Conservation (phyloP, 148 eudicot genomes). For the Pouteria glomerata region DNA sequence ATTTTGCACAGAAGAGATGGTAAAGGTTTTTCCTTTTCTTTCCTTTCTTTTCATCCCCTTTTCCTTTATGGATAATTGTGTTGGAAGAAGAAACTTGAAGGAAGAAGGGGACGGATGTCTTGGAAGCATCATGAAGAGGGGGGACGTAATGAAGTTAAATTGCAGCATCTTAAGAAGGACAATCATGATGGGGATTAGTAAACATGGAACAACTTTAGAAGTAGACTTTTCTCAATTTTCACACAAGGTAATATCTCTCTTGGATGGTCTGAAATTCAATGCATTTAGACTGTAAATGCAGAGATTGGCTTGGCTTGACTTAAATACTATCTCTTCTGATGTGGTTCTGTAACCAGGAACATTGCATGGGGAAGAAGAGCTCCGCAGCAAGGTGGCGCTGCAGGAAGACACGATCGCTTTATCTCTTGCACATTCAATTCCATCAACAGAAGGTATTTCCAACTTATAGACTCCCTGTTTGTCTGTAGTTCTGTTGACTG, state of each 20-base stretch:
- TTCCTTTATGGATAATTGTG: too few relatives aligned
- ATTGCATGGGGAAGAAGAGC: conserved; percentile 56
- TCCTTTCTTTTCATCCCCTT: too few relatives aligned
- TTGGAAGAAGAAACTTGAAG: too few relatives aligned
- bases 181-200: too few relatives aligned
- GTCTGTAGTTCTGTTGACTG: conserved; percentile 85
- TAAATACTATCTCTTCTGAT: conserved; percentile 56
- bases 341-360: conserved; percentile 63
- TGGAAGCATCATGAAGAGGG: too few relatives aligned
- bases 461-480: conserved; percentile 60
- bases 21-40: too few relatives aligned
- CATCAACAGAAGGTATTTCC: conserved; percentile 78
- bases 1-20: too few relatives aligned
- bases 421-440: conserved; percentile 73
- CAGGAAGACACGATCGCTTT: conserved; percentile 48
- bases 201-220: neutral
- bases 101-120: too few relatives aligned
- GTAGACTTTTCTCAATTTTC: conserved; percentile 27
- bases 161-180: too few relatives aligned
- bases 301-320: conserved; percentile 55
- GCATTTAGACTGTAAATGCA: conserved; percentile 80
- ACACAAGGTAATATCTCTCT: conserved; percentile 50
- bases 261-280: conserved; percentile 63
- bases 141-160: too few relatives aligned
- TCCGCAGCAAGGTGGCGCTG: conserved; percentile 54